Conservation (phyloP, 1,284 basidiomycete species). For the Earliella scabrosa region DNA sequence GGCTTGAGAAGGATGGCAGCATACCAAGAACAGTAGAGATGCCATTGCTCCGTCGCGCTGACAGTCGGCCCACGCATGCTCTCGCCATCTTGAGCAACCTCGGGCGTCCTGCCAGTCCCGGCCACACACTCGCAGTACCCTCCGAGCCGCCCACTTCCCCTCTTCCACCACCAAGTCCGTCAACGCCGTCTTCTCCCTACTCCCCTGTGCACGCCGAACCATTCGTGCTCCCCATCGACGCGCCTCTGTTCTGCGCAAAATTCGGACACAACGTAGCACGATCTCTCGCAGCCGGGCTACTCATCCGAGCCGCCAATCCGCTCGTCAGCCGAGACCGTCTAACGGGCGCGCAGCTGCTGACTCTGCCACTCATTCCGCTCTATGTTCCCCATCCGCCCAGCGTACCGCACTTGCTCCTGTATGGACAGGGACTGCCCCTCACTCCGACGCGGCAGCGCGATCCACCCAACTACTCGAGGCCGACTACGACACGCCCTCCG, state of each 20-base stretch:
- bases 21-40: slow-evolving; percentile 4
- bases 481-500: slow-evolving; percentile 31
- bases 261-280: slow-evolving; percentile 28
- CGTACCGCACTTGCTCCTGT: slow-evolving; percentile 37
- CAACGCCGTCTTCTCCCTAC: slow-evolving; percentile 12
- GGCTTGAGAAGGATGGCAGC: neutral
- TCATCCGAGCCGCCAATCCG: slow-evolving; percentile 12
- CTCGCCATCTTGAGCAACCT: slow-evolving; percentile 27
- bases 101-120: neutral
- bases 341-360: slow-evolving; percentile 22
- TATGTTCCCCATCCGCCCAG: slow-evolving; percentile 35
- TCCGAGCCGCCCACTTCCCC: slow-evolving; percentile 21
- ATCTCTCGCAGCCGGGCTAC: slow-evolving; percentile 11
- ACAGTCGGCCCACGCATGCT: slow-evolving; percentile 26
- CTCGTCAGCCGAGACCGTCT: slow-evolving; percentile 13
- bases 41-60: slow-evolving; percentile 4
- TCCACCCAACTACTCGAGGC: neutral
- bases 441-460: slow-evolving; percentile 1
- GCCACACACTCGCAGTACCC: slow-evolving; percentile 17
- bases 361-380: slow-evolving; percentile 34
- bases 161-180: slow-evolving; percentile 12
- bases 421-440: slow-evolving; percentile 28
- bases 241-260: slow-evolving; percentile 26
- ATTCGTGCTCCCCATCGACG: slow-evolving; percentile 33
- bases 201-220: slow-evolving; percentile 5